Conservation (phyloP, 2,329 filamentous ascomycete genomes). For the Alternaria sp. region DNA sequence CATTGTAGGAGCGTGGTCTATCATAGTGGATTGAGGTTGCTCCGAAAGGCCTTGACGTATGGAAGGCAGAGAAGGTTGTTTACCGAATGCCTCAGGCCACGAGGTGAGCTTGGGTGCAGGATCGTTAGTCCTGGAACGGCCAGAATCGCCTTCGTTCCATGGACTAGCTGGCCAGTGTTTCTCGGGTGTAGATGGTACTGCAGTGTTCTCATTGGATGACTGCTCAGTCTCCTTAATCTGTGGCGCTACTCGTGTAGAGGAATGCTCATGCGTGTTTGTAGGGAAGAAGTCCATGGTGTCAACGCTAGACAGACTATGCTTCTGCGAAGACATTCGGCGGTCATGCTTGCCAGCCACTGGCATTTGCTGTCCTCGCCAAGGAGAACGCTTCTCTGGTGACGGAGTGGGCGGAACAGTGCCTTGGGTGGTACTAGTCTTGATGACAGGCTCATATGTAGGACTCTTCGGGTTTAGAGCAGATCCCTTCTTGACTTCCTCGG, state of each 20-base stretch:
- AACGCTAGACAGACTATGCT: slow-evolving; percentile 48
- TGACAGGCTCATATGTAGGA: slow-evolving; percentile 47
- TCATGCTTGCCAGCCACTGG: slow-evolving; percentile 19
- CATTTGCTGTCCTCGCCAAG: slow-evolving; percentile 33
- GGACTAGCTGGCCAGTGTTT: slow-evolving; percentile 45
- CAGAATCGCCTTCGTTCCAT: slow-evolving; percentile 40
- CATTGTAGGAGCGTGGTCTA: slow-evolving; percentile 12
- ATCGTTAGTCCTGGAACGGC: slow-evolving; percentile 28
- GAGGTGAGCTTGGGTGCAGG: slow-evolving; percentile 33
- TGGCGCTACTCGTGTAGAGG: slow-evolving; percentile 43
- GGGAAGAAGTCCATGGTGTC: slow-evolving; percentile 52
- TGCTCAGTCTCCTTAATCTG: slow-evolving; percentile 16
- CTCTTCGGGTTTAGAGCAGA: slow-evolving; percentile 49
- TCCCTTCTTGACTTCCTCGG: slow-evolving; percentile 32
- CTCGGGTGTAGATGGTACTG: slow-evolving; percentile 43
- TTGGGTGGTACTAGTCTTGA: slow-evolving; percentile 18
- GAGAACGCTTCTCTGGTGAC: slow-evolving; percentile 40
- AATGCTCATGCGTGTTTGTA: slow-evolving; percentile 49
- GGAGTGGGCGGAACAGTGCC: slow-evolving; percentile 36
- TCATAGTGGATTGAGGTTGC: slow-evolving; percentile 4
- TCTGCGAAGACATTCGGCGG: slow-evolving; percentile 32
- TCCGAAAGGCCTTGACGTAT: slow-evolving; percentile 16
- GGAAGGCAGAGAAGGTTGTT: slow-evolving; percentile 26
- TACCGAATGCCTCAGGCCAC: slow-evolving; percentile 41
- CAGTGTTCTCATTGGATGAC: slow-evolving; percentile 20